phyloP scores from a whole-genome alignment of 2,329 filamentous ascomycete genomes.

The Aspergillus quadrilineatus region DNA sequence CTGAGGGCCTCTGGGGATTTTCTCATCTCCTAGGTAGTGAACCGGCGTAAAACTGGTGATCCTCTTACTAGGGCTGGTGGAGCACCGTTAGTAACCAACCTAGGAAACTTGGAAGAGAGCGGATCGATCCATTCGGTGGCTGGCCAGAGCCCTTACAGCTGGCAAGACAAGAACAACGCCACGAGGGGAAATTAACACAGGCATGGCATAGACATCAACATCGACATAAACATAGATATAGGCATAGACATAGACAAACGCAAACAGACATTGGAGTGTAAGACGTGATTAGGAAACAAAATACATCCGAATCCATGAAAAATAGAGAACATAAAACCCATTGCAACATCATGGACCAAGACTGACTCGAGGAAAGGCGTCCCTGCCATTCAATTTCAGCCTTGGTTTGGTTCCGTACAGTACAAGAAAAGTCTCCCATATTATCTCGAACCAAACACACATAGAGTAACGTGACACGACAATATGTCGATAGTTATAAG shows the following conservation, averaged over 20 bases:
- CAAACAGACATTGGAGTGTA: neutral
- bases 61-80: slow-evolving; percentile 1
- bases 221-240: neutral
- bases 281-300: neutral
- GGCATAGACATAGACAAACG: neutral
- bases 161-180: neutral
- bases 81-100: slow-evolving; percentile 4
- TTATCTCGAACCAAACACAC: neutral
- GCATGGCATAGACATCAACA: neutral
- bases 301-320: slow-evolving; percentile 3
- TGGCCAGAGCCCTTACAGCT: slow-evolving; percentile 8
- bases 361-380: neutral
- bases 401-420: slow-evolving; percentile 9
- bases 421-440: slow-evolving; percentile 2
- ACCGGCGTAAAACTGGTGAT: neutral
- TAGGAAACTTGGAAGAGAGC: neutral
- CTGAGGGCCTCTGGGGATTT: no score
- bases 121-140: slow-evolving; percentile 9
- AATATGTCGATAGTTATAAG: neutral
- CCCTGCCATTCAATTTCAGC: slow-evolving; percentile 3
- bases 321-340: slow-evolving; percentile 1
- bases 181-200: neutral
- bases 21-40: neutral
- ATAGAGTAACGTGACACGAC: neutral
- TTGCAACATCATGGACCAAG: neutral